Evolutionary conservation across 768 basidiomycete genomes (phyloP).

Genomic region (Leccinum sublutescens): DNA sequence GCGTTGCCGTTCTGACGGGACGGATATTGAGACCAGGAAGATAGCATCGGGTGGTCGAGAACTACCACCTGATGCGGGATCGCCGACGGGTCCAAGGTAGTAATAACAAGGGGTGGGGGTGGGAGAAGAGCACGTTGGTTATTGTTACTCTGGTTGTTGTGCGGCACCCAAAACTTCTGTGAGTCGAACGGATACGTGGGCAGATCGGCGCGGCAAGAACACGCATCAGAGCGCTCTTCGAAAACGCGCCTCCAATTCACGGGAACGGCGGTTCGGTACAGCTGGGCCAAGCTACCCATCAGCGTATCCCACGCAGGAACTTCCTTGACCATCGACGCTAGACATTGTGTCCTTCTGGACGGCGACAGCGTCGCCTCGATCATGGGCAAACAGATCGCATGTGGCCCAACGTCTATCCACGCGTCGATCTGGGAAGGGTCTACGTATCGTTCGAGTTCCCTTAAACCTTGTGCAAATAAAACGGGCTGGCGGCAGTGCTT

Average conservation of each 20-base stretch:
- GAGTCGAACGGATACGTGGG: constrained; percentile 64
- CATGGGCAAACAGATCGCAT: constrained; percentile 56
- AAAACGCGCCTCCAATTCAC: constrained; percentile 60
- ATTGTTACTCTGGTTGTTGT: constrained; percentile 31
- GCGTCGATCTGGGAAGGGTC: constrained; percentile 35
- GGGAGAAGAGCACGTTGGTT: neutral
- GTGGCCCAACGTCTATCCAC: constrained; percentile 72
- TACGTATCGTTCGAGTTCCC: constrained; percentile 34
- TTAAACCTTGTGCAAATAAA: constrained; percentile 49
- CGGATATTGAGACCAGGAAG: constrained; percentile 44
- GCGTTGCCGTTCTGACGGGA: constrained; percentile 30
- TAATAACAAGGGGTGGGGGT: neutral
- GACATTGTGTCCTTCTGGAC: constrained; percentile 37
- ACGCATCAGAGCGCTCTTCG: constrained; percentile 36
- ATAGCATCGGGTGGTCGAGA: constrained; percentile 37
- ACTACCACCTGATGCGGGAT: constrained; percentile 1
- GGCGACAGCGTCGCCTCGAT: constrained; percentile 35
- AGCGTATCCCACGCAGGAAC: constrained; percentile 46
- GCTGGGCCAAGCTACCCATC: constrained; percentile 41
- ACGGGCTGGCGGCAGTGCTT: constrained; percentile 61
- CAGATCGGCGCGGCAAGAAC: constrained; percentile 44
- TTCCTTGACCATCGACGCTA: constrained; percentile 51
- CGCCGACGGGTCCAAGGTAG: constrained; percentile 1
- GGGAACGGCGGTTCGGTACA: constrained; percentile 43
- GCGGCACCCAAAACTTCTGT: constrained; percentile 57